Evolutionary conservation across 768 basidiomycete genomes (phyloP), one percentile per base, ranked within the genome.

Genomic region (Lactifluus volemus): DNA sequence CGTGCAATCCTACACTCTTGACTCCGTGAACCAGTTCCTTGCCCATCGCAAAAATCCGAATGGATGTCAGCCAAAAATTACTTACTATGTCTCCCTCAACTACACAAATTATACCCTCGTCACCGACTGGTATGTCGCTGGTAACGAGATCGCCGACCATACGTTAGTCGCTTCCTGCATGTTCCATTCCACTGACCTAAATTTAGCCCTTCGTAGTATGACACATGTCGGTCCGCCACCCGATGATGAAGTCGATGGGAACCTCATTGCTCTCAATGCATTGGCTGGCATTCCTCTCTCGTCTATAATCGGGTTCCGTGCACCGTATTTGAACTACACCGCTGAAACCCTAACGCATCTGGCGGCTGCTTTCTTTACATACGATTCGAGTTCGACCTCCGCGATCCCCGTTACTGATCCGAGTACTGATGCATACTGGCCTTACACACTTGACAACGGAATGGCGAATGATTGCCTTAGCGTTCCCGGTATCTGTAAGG

Each of bases 61-160:
- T 64, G 85, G 87, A 15, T 91, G 89, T 71, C 65, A 70, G n/a
- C 80, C 82, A 41, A 85, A 81, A 71, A 88, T 86, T 81, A 89
- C 88, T 30, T 92, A 88, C 72, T 90, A 79, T 71, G 82, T 81
- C 8, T 86, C 84, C 3, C 73, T 89, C 39, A 79, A 79, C 55
- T 90, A 82, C 72, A 90, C 88, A 14, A 89, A 90, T 70, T 88
- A 85, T 71, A 83, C 84, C 1, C 78, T 88, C 51, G 85, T 89
- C 44, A 89, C 76, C 75, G 86, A 89, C 70, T 89, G 85, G 86
- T 90, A 75, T 70, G 87, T 89, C 34, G 85, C 84, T 4, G 89
- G 89, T 21, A 90, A 90, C 69, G 89, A 92, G 70, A 89, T 92
- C 65, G 86, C 85, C 34, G 86, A 88, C 73, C 84, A 86, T 69